phyloP scores from a whole-genome alignment of 2,329 filamentous ascomycete genomes.

The Penicillium sp. region DNA sequence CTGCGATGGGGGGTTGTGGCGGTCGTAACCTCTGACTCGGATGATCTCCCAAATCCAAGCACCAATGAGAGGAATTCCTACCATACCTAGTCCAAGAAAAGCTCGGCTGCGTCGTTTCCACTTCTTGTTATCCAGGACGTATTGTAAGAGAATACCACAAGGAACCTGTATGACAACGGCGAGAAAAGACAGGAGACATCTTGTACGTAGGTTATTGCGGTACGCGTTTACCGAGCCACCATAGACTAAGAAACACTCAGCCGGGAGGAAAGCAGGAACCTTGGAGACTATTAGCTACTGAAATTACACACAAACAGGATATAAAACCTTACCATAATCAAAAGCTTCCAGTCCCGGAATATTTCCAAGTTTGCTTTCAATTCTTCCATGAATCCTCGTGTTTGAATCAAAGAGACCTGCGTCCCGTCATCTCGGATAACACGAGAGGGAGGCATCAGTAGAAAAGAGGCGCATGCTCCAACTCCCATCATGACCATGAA shows the following conservation, averaged over 20 bases:
- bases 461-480: background rate
- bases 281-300: no score
- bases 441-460: background rate
- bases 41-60: background rate
- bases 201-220: background rate
- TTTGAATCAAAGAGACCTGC: background rate
- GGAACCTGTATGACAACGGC: background rate
- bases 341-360: background rate
- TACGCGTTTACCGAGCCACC: background rate
- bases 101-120: conserved; percentile 14
- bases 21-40: background rate
- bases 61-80: background rate
- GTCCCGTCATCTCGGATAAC: background rate
- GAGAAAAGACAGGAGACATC: background rate
- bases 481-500: background rate
- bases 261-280: background rate
- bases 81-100: background rate
- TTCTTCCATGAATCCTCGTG: background rate
- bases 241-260: background rate
- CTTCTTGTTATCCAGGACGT: conserved; percentile 1
- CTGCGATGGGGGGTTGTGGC: background rate
- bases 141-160: background rate
- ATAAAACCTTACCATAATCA: background rate
- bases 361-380: background rate
- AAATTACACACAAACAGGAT: no score